phyloP scores from a whole-genome alignment of 345 rosid species.

The Durio zibethinus region DNA sequence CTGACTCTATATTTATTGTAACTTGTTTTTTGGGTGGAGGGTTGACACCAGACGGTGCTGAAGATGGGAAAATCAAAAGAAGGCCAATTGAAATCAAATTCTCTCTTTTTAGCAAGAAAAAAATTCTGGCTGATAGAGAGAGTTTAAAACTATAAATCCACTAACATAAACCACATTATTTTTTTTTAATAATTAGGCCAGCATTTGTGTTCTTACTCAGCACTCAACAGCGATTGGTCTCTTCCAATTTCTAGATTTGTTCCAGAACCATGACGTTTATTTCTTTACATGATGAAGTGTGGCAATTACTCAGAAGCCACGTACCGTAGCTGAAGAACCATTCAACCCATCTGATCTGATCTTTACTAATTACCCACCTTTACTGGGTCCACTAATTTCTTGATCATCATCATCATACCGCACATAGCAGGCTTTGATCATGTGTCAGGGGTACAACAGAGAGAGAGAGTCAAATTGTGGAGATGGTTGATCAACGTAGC shows the following conservation, averaged over 20 bases:
- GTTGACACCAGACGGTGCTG: not conserved
- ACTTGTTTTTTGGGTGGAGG: not conserved
- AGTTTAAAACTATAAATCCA: not conserved
- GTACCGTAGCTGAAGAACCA: not conserved
- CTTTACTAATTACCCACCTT: not conserved
- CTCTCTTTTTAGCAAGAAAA: not conserved
- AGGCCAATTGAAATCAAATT: not conserved
- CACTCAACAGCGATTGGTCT: not conserved
- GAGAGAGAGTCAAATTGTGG: constrained; percentile 23
- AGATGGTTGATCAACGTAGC: constrained; percentile 20
- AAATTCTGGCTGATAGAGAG: not conserved
- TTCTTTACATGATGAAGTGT: constrained; percentile 10
- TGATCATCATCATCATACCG: not conserved
- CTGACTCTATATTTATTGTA: not conserved
- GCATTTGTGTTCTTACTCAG: not conserved
- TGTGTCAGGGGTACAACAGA: not conserved
- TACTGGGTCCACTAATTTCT: not conserved
- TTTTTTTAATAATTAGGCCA: too few relatives aligned
- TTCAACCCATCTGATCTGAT: constrained; percentile 2
- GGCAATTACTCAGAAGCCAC: not conserved
- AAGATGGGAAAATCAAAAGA: not conserved
- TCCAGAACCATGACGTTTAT: not conserved
- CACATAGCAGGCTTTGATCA: not conserved
- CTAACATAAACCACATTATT: not conserved
- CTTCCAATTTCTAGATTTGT: not conserved